Conservation (phyloP, 306 rosid species). For the Vachellia pachyceras region DNA sequence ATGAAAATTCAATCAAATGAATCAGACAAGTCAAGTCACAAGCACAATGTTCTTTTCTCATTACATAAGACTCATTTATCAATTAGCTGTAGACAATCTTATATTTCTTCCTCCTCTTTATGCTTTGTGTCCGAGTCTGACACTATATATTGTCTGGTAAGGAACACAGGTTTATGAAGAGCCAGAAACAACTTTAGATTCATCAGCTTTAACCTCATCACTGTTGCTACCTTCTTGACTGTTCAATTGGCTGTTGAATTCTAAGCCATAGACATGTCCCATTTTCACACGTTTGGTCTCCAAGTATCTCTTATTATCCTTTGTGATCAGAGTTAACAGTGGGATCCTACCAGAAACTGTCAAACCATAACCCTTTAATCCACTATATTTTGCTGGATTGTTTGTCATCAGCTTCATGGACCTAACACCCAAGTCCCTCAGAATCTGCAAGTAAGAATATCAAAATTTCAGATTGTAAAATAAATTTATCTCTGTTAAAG, state of each 20-base stretch:
- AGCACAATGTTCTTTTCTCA: constrained; percentile 13
- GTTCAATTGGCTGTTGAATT: constrained; percentile 43
- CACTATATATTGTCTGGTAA: neutral
- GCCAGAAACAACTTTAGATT: constrained; percentile 45
- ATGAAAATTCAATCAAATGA: constrained; percentile 39
- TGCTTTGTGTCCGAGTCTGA: neutral
- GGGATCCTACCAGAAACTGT: constrained; percentile 81
- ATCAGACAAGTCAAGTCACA: constrained; percentile 18
- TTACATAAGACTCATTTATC: neutral
- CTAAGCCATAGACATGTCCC: constrained; percentile 72
- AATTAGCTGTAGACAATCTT: too few relatives aligned
- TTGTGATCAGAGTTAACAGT: constrained; percentile 66
- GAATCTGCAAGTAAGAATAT: constrained; percentile 57
- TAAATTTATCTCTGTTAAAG: neutral
- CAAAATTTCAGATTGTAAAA: neutral
- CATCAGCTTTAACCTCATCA: constrained; percentile 44
- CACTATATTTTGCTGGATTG: constrained; percentile 81
- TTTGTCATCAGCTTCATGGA: constrained; percentile 92
- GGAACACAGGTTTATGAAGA: constrained; percentile 28
- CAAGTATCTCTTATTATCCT: constrained; percentile 72
- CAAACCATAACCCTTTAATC: constrained; percentile 89
- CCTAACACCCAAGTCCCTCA: constrained; percentile 79
- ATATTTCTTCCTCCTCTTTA: neutral
- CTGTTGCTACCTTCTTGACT: constrained; percentile 39
- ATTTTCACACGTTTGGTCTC: constrained; percentile 80